Percentiles rank a stretch among this genome's conserved stretches.
Evolutionary conservation across 305 asterid species (phyloP).

Genomic region (Fraxinus velutina): DNA sequence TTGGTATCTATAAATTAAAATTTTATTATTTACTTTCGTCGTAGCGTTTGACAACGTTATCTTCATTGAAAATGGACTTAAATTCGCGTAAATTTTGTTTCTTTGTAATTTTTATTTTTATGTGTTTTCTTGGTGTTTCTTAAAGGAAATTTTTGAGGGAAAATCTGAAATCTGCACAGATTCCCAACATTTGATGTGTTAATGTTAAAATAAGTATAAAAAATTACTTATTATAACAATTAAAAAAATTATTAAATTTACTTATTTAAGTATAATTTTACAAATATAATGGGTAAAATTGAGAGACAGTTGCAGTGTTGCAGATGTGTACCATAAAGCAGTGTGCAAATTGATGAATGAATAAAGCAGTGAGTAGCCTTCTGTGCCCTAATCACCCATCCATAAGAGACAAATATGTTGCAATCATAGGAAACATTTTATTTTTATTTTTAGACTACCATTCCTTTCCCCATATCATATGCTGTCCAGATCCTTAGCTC

Average conservation of each 20-base stretch:
- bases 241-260: too few relatives aligned
- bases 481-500: neutral
- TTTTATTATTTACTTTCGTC: neutral
- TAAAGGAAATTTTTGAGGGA: neutral
- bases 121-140: neutral
- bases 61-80: too few relatives aligned
- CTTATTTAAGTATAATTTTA: too few relatives aligned
- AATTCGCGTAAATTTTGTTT: neutral
- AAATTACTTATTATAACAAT: too few relatives aligned
- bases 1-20: neutral
- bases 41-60: too few relatives aligned
- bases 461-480: slow-evolving; percentile 36
- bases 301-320: slow-evolving; percentile 4
- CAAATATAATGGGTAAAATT: slow-evolving; percentile 20
- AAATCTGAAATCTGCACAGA: neutral
- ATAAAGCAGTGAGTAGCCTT: slow-evolving; percentile 35
- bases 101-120: neutral
- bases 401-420: slow-evolving; percentile 44
- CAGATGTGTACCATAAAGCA: slow-evolving; percentile 33
- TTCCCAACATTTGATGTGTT: neutral
- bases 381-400: slow-evolving; percentile 41
- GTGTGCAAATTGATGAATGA: slow-evolving; percentile 41
- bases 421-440: slow-evolving; percentile 55
- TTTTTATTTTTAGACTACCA: slow-evolving; percentile 43
- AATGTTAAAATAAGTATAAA: neutral